Evolutionary conservation across 1,284 basidiomycete genomes (phyloP), one percentile per base, ranked within the genome.

Genomic region (Malassezia arunalokei): DNA sequence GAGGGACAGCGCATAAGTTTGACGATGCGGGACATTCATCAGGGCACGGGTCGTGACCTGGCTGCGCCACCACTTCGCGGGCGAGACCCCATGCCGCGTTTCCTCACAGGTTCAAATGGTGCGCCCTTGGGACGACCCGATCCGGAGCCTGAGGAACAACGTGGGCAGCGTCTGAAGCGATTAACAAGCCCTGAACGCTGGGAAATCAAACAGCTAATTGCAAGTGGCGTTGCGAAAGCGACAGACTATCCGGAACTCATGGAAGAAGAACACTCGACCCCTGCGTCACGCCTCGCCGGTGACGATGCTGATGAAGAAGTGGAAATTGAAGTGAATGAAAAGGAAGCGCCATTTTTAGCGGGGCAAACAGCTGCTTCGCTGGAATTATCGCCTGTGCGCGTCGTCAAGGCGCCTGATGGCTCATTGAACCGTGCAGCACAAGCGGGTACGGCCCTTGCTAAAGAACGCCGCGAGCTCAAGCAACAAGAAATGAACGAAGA

Each of bases 121-220:
- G 76, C 75, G 3, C 76, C 76, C 1, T 57, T 77, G 3, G 68
- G 67, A 14, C 55, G 61, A 6, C 47, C 49, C 3, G 11, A 30
- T 6, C 38, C 37, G 3, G 14, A 9, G 15, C 9, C 46, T 11
- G 46, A 47, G 5, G 46, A 47, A 8, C 45, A 15, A 11, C 58
- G 62, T 5, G 62, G 65, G 9, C 56, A 57, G 41, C 60, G 62
- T 14, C 87, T 88, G 1, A 92, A 92, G 72, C 82, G 94, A 14
- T 77, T 98, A 51, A 92, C 92, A 1, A 91, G 87, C 27, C 94
- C 94, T 0, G 94, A 99, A 74, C 82, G 94, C 20, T 99, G 92
- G 88, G 94, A 99, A 77, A 87, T 98, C 74, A 95, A 96, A 74
- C 94, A 98, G 74, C 81, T 98, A 54, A 95, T 98, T 57, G 88